Conservation (phyloP, 495 filamentous ascomycete genomes). For the Podospora australis region DNA sequence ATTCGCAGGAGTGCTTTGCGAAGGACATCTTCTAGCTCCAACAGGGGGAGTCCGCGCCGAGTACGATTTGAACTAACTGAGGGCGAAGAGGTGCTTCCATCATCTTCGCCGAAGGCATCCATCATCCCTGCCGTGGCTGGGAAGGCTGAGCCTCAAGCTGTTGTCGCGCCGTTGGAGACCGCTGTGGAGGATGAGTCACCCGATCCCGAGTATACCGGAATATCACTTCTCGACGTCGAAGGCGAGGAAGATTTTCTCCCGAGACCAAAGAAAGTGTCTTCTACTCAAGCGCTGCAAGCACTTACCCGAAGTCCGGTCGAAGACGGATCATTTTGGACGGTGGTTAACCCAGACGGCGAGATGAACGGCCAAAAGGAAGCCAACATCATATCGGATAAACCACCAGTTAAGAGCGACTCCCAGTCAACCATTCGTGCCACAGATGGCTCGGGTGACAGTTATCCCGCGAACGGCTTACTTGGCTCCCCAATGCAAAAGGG, state of each 20-base stretch:
- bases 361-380: constrained; percentile 14
- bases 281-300: constrained; percentile 39
- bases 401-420: constrained; percentile 12
- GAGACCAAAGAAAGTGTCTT: constrained; percentile 39
- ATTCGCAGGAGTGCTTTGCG: constrained; percentile 44
- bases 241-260: constrained; percentile 36
- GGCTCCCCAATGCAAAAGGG: constrained; percentile 17
- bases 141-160: constrained; percentile 16
- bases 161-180: constrained; percentile 17
- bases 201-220: constrained; percentile 8
- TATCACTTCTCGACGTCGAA: constrained; percentile 27
- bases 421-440: constrained; percentile 15
- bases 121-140: constrained; percentile 4
- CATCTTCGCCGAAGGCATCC: constrained; percentile 34
- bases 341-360: constrained; percentile 31
- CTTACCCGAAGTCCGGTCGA: constrained; percentile 39
- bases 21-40: constrained; percentile 39
- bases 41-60: constrained; percentile 43
- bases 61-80: constrained; percentile 49
- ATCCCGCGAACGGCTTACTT: background rate
- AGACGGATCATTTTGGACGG: constrained; percentile 37
- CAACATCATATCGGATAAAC: background rate
- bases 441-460: background rate
- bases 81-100: constrained; percentile 48
- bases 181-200: constrained; percentile 20